A percentile compares a stretch with the other conserved stretches of the same genome.
These are phyloP conservation scores for Chalaropsis thielavioides DNA, from an alignment of 2,329 filamentous ascomycete species.

Conservation along the genomic window DNA sequence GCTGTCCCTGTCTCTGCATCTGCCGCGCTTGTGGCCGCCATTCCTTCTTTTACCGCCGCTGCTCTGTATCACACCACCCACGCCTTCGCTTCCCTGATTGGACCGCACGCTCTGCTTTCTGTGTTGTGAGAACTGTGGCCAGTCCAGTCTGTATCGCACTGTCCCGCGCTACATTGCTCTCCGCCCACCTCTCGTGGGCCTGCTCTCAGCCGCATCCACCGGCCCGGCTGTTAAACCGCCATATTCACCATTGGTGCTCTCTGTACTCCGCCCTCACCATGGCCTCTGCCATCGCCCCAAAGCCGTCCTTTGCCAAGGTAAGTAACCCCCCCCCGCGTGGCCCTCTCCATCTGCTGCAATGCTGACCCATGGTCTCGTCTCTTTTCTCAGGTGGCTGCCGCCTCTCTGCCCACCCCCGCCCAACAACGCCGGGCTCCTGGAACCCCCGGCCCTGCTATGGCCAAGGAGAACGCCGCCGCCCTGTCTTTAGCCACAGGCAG, in stretches of 20 bases:
- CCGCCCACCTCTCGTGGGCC: not conserved
- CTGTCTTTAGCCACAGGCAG: slow-evolving; percentile 18
- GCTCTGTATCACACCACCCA: slow-evolving; percentile 7
- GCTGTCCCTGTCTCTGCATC: not conserved
- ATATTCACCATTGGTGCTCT: no score
- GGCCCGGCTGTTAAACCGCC: no score
- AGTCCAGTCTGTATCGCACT: not conserved
- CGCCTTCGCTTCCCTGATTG: not conserved
- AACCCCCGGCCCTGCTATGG: slow-evolving; percentile 23
- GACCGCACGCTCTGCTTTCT: not conserved
- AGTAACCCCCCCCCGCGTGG: slow-evolving; percentile 19
- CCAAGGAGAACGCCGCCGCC: not conserved
- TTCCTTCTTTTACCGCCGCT: not conserved
- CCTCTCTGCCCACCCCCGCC: slow-evolving; percentile 19
- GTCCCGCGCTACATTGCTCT: not conserved
- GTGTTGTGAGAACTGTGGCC: no score
- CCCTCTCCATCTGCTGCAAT: not conserved
- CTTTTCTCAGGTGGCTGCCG: slow-evolving; percentile 37
- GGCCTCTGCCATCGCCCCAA: slow-evolving; percentile 36
- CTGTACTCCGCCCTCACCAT: slow-evolving; percentile 23
- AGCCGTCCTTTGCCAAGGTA: slow-evolving; percentile 68
- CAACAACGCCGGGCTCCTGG: slow-evolving; percentile 12
- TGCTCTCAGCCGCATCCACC: not conserved
- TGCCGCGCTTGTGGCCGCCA: not conserved
- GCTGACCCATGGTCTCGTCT: no score